A percentile compares a stretch with the other conserved stretches of the same genome.
phyloP scores from a whole-genome alignment of 306 rosid species.

The Trifolium fragiferum region DNA sequence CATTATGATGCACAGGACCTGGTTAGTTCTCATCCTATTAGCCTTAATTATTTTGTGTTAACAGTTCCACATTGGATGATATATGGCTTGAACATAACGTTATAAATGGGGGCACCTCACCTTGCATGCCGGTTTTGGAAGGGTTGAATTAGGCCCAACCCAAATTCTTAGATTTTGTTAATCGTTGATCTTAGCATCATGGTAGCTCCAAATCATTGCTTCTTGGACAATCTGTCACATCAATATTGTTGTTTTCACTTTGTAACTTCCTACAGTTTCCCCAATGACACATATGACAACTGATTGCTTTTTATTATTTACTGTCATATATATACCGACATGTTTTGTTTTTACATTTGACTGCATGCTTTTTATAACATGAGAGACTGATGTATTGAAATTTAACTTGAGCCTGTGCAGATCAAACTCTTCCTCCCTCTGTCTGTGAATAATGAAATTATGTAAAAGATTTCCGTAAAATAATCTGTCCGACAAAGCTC shows the following conservation, averaged over 20 bases:
- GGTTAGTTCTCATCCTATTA: conserved; percentile 61
- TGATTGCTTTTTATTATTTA: no score
- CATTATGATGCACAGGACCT: conserved; percentile 58
- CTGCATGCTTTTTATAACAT: conserved; percentile 7
- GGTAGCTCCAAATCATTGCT: conserved; percentile 16
- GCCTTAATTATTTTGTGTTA: conserved; percentile 18
- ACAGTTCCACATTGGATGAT: no score
- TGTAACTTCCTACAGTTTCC: conserved; percentile 28
- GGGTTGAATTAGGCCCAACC: no score
- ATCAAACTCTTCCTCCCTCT: neutral
- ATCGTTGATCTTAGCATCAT: conserved; percentile 20
- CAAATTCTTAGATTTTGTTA: neutral
- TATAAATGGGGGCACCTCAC: no score
- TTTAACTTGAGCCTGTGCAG: neutral
- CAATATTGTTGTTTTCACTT: conserved; percentile 33
- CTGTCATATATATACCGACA: neutral
- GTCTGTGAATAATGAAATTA: conserved; percentile 15
- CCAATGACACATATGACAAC: neutral
- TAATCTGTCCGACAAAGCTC: conserved; percentile 3
- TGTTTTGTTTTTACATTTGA: conserved; percentile 15
- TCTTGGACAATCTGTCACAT: neutral
- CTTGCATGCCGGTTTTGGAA: no score
- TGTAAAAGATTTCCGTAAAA: conserved; percentile 16
- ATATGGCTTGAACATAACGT: no score
- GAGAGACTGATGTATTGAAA: conserved; percentile 28